phyloP scores from a whole-genome alignment of 768 basidiomycete genomes.

The Asterophora lycoperdoides region DNA sequence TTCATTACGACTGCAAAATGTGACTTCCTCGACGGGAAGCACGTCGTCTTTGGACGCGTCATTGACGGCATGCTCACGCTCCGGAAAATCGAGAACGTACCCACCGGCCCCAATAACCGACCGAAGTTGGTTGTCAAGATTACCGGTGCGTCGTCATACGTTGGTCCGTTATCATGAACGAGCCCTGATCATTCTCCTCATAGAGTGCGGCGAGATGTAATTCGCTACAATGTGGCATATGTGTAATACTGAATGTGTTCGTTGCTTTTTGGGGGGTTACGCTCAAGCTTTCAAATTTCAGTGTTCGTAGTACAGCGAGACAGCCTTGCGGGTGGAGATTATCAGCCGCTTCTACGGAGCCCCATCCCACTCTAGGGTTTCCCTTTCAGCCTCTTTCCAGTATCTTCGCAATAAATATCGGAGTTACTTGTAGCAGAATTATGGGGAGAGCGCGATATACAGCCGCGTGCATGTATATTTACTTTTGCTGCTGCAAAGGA shows the following conservation, averaged over 20 bases:
- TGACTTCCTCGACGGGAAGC: conserved; percentile 93
- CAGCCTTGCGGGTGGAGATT: no score
- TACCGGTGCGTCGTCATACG: conserved; percentile 45
- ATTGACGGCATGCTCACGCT: conserved; percentile 93
- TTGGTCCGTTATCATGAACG: conserved; percentile 35
- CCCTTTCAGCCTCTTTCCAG: no score
- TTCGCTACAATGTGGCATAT: no score
- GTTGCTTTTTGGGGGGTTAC: no score
- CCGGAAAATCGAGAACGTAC: conserved; percentile 93
- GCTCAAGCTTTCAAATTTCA: no score
- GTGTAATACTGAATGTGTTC: no score
- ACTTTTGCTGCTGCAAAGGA: conserved; percentile 13
- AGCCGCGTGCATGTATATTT: conserved; percentile 12
- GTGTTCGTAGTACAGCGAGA: no score
- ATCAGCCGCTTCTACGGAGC: no score
- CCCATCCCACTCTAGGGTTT: background rate
- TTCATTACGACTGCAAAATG: conserved; percentile 96
- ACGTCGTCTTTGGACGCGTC: conserved; percentile 89
- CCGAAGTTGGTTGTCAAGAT: conserved; percentile 89
- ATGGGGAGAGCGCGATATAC: conserved; percentile 8
- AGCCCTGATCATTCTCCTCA: conserved; percentile 39
- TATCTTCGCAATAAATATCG: background rate
- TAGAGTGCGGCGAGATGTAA: conserved; percentile 15
- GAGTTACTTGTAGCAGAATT: conserved; percentile 7
- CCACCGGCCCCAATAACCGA: conserved; percentile 85